Conservation (phyloP, 192 early-diverging fungal genomes). For the Umbelopsis sp. region DNA sequence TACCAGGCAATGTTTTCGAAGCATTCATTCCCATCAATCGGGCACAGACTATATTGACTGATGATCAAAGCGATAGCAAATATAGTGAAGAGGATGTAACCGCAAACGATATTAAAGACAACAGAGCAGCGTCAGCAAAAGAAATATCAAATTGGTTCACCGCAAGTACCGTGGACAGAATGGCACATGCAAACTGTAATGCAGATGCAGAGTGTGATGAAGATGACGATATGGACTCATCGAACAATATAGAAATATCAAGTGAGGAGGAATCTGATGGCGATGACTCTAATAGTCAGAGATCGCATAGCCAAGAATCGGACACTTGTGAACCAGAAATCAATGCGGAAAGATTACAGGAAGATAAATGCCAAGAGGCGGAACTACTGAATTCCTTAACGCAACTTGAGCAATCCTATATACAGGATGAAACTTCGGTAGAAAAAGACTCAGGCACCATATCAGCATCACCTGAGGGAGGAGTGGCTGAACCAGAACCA, state of each 20-base stretch:
- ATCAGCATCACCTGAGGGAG: neutral
- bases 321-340: neutral
- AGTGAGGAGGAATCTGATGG: too few species aligned
- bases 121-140: neutral
- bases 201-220: neutral
- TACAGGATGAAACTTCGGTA: neutral
- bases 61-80: neutral
- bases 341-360: neutral
- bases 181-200: neutral
- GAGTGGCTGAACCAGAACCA: neutral
- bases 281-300: too few species aligned
- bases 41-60: neutral
- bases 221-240: neutral
- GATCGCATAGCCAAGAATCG: neutral
- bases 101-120: neutral
- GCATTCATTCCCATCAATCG: neutral
- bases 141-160: constrained; percentile 14
- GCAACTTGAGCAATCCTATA: neutral
- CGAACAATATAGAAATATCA: too few species aligned
- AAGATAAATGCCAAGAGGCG: neutral
- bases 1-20: neutral
- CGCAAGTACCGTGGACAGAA: neutral
- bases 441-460: neutral
- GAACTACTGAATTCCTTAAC: neutral
- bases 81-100: neutral